A percentile compares a stretch with the other conserved stretches of the same genome.
Conservation (phyloP, 1,139 yeast species). For the Scheffersomyces lignicola region DNA sequence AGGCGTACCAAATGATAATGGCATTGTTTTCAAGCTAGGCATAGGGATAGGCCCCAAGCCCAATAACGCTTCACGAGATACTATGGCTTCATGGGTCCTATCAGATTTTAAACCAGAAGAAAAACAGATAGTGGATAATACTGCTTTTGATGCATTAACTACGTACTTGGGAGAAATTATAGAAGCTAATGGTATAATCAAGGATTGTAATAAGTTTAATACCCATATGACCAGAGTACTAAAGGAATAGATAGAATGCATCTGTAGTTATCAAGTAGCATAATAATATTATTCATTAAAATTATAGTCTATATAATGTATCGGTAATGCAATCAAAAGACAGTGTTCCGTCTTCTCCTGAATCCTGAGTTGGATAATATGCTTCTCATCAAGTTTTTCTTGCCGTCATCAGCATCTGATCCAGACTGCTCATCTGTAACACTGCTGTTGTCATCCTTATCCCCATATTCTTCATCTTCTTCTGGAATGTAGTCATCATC, state of each 20-base stretch:
- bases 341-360: constrained; percentile 12
- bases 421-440: constrained; percentile 7
- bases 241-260: not conserved
- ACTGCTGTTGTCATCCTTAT: constrained; percentile 15
- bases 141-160: constrained; percentile 17
- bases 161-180: constrained; percentile 20
- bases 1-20: constrained; percentile 6
- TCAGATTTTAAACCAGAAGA: constrained; percentile 25
- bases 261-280: not conserved
- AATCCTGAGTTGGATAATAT: not conserved
- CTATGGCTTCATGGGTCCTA: constrained; percentile 44
- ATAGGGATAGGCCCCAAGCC: constrained; percentile 51
- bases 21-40: constrained; percentile 31
- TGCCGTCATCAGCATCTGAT: constrained; percentile 1
- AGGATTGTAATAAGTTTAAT: constrained; percentile 23
- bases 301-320: not conserved
- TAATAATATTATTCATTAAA: not conserved
- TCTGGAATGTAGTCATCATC: constrained; percentile 10
- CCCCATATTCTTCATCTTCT: constrained; percentile 9
- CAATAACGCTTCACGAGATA: constrained; percentile 27
- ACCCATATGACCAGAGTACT: constrained; percentile 13
- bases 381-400: not conserved
- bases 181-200: constrained; percentile 17
- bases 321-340: constrained; percentile 7
- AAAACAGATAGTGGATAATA: constrained; percentile 15